Evolutionary conservation across 805 yeast genomes (phyloP).

Genomic region (Kodamaea nitidulidarum): DNA sequence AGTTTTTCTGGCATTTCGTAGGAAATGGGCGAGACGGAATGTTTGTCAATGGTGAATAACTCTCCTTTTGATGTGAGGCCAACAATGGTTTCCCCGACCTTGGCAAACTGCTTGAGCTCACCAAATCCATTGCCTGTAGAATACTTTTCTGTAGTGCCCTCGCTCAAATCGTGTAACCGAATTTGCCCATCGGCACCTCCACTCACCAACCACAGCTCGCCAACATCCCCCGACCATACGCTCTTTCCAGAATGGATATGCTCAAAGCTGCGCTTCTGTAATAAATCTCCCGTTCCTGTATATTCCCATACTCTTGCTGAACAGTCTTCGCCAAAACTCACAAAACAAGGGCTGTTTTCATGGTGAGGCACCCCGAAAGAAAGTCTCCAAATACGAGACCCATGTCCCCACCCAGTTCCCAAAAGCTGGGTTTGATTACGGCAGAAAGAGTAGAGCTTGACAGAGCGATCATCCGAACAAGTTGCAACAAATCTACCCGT

Average conservation of each 20-base stretch:
- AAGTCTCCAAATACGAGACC: constrained; percentile 88
- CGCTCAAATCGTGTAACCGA: constrained; percentile 48
- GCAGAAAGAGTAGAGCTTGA: constrained; percentile 64
- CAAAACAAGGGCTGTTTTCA: constrained; percentile 20
- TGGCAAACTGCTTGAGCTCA: neutral
- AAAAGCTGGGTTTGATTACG: constrained; percentile 44
- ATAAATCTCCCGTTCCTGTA: constrained; percentile 21
- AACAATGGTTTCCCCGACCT: neutral
- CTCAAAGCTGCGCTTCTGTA: constrained; percentile 46
- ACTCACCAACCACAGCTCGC: constrained; percentile 53
- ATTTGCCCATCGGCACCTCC: constrained; percentile 94
- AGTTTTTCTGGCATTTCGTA: constrained; percentile 18
- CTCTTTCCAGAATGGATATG: constrained; percentile 80
- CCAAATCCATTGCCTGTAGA: neutral
- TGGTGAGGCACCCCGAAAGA: constrained; percentile 38
- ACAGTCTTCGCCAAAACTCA: constrained; percentile 82
- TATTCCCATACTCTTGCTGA: constrained; percentile 77
- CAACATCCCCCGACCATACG: constrained; percentile 71
- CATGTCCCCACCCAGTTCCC: constrained; percentile 94
- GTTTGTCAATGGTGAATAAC: neutral
- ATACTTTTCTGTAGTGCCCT: neutral
- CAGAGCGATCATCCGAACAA: constrained; percentile 93
- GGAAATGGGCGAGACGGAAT: neutral
- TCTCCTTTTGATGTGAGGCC: neutral
- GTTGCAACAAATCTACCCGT: constrained; percentile 58